Conservation (phyloP, 2,329 filamentous ascomycete species). For the Chrysoporthe deuterocubensis region DNA sequence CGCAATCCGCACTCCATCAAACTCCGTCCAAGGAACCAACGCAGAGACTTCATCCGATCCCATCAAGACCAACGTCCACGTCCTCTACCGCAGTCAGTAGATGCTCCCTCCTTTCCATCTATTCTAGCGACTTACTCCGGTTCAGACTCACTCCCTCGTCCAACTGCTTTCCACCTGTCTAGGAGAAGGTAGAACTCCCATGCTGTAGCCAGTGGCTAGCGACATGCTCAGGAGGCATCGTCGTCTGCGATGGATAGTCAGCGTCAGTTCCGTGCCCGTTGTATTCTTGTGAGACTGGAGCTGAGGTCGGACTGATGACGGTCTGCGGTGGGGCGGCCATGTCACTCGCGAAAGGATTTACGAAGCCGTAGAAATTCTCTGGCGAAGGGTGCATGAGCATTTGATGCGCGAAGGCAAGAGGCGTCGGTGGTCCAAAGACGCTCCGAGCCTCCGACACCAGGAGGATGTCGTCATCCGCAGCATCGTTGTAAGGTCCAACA, state of each 20-base stretch:
- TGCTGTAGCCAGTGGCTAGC: constrained; percentile 24
- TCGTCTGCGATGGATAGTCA: constrained; percentile 26
- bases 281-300: background rate
- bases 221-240: constrained; percentile 11
- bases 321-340: constrained; percentile 14
- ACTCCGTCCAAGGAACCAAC: no score
- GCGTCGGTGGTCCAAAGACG: constrained; percentile 3
- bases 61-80: background rate
- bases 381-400: constrained; percentile 19
- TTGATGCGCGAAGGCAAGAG: constrained; percentile 16
- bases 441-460: constrained; percentile 17
- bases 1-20: no score
- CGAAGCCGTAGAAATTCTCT: constrained; percentile 23
- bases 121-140: background rate
- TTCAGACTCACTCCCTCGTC: background rate
- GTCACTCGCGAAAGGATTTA: constrained; percentile 12
- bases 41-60: no score
- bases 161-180: constrained; percentile 4
- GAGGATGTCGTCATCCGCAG: constrained; percentile 14
- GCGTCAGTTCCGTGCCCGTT: constrained; percentile 19
- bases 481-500: background rate
- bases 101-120: background rate
- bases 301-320: background rate
- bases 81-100: constrained; percentile 2
- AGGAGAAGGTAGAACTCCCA: constrained; percentile 21